These are phyloP conservation scores for Tetrahymena borealis DNA, from an alignment of 73 alveolate species.

Conservation along the genomic window DNA sequence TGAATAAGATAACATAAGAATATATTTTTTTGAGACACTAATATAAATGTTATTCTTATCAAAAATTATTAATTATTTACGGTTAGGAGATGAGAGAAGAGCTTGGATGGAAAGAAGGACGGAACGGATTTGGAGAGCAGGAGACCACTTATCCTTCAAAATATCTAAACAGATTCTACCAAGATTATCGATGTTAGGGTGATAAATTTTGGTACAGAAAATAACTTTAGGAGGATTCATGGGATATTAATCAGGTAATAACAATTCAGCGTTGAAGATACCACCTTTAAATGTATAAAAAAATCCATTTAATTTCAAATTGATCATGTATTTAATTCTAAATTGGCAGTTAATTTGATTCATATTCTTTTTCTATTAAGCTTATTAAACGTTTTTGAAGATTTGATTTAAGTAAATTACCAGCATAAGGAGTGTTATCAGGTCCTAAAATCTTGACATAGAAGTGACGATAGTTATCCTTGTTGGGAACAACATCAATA, in stretches of 20 bases:
- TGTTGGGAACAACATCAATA: constrained; percentile 36
- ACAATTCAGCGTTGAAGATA: constrained; percentile 65
- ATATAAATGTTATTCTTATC: no score
- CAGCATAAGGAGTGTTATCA: constrained; percentile 38
- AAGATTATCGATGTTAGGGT: constrained; percentile 84
- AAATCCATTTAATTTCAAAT: not conserved
- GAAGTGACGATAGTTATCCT: constrained; percentile 28
- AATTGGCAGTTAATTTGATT: no score
- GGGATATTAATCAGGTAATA: constrained; percentile 87
- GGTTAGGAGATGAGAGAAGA: constrained; percentile 79
- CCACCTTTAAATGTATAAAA: constrained; percentile 61
- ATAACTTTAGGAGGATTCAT: constrained; percentile 88
- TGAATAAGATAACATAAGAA: not conserved
- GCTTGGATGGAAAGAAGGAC: constrained; percentile 78
- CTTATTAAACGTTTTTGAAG: not conserved
- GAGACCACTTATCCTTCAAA: constrained; percentile 88
- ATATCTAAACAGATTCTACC: constrained; percentile 92
- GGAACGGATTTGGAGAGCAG: constrained; percentile 89
- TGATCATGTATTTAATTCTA: not conserved
- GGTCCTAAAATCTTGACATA: constrained; percentile 31
- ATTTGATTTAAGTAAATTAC: not conserved
- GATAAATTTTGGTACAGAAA: constrained; percentile 88
- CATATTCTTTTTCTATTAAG: not conserved
- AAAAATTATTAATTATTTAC: not conserved
- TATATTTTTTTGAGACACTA: no score